Evolutionary conservation across 176 grass and related monocot species (phyloP).

Genomic region (Chrysopogon serrulatus): DNA sequence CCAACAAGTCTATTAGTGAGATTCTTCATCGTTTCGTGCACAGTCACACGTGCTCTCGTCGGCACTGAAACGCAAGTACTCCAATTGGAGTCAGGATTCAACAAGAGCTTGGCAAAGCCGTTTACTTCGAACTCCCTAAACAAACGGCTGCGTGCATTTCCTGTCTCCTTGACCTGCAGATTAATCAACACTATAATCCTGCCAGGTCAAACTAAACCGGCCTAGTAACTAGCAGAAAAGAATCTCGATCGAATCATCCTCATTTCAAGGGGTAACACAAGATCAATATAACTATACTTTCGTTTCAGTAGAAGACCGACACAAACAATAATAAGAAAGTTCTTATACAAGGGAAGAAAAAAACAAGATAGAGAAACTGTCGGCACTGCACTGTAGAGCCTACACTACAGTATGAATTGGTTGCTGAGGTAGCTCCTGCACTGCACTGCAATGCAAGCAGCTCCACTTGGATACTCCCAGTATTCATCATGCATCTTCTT

Average conservation of each 20-base stretch:
- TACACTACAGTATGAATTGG: background rate
- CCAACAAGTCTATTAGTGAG: background rate
- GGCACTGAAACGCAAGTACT: background rate
- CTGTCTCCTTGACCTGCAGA: slow-evolving; percentile 23
- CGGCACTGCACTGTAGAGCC: background rate
- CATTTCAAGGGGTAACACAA: too few relatives aligned
- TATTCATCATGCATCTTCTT: background rate
- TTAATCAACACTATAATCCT: background rate
- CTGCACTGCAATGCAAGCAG: background rate
- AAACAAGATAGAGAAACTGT: too few relatives aligned
- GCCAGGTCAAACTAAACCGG: slow-evolving; percentile 13
- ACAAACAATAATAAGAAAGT: too few relatives aligned
- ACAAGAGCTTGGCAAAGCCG: background rate
- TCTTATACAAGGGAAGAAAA: too few relatives aligned
- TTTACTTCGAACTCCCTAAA: background rate
- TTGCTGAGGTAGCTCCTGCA: background rate
- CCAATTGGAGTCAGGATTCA: background rate
- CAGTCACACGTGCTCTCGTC: background rate
- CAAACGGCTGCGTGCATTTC: background rate
- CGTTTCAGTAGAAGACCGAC: background rate
- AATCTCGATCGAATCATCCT: background rate
- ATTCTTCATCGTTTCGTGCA: background rate
- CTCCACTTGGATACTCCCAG: slow-evolving; percentile 4
- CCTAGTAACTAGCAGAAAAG: background rate
- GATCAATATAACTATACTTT: background rate